Evolutionary conservation across 495 filamentous ascomycete species (phyloP), one percentile per base, ranked within the genome.

Genomic region (Xylaria nigripes): DNA sequence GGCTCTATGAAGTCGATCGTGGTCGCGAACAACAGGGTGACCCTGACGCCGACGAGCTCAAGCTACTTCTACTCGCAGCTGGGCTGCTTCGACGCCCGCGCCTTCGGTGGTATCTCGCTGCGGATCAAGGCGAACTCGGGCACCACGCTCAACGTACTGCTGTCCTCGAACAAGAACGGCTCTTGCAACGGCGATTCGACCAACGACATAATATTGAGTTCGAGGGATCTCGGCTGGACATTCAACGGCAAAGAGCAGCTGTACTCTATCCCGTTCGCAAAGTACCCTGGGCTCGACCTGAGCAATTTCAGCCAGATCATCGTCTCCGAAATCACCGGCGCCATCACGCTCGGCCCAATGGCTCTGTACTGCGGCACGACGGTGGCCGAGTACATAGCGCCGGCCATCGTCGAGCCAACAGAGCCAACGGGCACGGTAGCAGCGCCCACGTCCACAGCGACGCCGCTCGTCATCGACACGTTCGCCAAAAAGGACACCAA

Each of bases 381-480:
- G 6, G 71, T 67, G 6, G 60, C 65, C 22, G 80, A 81, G 50
- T 84, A 81, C 61, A 63, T 75, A 19, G 66, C 71, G 16, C 69
- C 74, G 12, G 58, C 73, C 0, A 70, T 74, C 0, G 58, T 67
- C 1, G 51, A 63, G 30, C 63, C 68, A 4, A 54, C 62, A 5
- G 69, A 68, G 29, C 72, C 77, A 13, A 67, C 65, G 24, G 58
- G 69, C 13, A 81, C 81, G 7, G 68, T 79, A 5, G 60, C 76
- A 15, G 71, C 73, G 5, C 78, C 81, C 0, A 59, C 67, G 23
- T 72, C 78, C 22, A 70, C 66, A 25, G 74, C 78, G 12, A 69
- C 77, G 19, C 9, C 45, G 7, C 69, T 89, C n/a, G 69, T 87
- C 8, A 82, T 90, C 45, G 86, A 90, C 64, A 75, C 74, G 13